These are phyloP conservation scores for Collybiopsis luxurians DNA, from an alignment of 768 basidiomycete species.

Conservation along the genomic window DNA sequence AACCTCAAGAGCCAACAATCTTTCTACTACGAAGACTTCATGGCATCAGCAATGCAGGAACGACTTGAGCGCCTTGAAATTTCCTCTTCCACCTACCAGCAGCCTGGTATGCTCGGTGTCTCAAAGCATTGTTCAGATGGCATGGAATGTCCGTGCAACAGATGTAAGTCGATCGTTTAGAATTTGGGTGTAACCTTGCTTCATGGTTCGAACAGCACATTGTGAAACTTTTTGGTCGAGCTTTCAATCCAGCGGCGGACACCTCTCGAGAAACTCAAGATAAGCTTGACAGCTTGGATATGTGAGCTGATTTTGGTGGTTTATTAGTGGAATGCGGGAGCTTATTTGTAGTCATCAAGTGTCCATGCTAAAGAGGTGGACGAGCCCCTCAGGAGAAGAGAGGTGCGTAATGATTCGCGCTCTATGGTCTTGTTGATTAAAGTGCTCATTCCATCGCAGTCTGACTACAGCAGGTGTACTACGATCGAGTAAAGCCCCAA, in stretches of 20 bases:
- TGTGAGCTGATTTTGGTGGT: neutral
- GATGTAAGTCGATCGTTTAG: neutral
- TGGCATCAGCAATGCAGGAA: neutral
- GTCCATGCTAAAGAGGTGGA: neutral
- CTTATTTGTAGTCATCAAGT: neutral
- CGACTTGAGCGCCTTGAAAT: neutral
- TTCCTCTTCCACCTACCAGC: neutral
- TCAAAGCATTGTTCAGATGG: neutral
- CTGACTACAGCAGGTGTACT: too few relatives aligned
- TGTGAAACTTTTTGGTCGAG: neutral
- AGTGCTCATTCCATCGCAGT: too few relatives aligned
- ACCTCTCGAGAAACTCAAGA: neutral
- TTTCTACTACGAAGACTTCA: neutral
- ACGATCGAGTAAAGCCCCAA: too few relatives aligned
- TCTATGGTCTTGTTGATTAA: too few relatives aligned
- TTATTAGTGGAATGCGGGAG: neutral
- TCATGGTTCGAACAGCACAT: neutral
- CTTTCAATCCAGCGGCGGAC: neutral
- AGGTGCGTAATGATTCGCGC: neutral
- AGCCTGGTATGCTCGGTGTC: neutral
- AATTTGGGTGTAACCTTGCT: neutral
- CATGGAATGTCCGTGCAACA: neutral
- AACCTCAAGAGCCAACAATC: neutral
- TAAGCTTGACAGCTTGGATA: neutral
- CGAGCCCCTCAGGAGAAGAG: neutral